A percentile compares a stretch with the other conserved stretches of the same genome.
phyloP scores from a whole-genome alignment of 148 eudicot genomes.

The Polygonum maritimum region DNA sequence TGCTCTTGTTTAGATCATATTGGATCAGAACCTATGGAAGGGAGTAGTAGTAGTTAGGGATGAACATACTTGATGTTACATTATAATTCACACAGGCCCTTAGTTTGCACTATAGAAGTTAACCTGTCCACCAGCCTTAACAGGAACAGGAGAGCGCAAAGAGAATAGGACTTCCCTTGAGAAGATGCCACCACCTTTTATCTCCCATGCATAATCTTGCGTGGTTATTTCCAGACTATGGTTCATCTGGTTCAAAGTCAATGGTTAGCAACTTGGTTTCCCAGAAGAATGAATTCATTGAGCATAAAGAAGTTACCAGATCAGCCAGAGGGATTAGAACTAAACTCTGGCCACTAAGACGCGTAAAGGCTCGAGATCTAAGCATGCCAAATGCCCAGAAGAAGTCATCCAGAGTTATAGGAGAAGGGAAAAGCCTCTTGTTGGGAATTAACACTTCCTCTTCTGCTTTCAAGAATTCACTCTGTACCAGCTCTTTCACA shows the following conservation, averaged over 20 bases:
- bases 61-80: not conserved
- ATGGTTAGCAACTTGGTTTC: not conserved
- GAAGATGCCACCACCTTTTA: constrained; percentile 90
- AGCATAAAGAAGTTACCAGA: constrained; percentile 35
- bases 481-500: constrained; percentile 72
- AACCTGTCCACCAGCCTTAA: constrained; percentile 24
- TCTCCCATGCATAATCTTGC: constrained; percentile 71
- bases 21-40: constrained; percentile 64
- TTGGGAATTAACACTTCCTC: constrained; percentile 58
- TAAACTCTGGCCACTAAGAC: constrained; percentile 74
- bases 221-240: constrained; percentile 66
- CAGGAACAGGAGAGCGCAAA: constrained; percentile 51
- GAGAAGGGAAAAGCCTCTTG: constrained; percentile 69
- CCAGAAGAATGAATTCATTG: not conserved
- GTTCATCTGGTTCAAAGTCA: constrained; percentile 50
- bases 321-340: constrained; percentile 84
- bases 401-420: constrained; percentile 70
- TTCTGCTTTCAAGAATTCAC: constrained; percentile 68
- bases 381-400: constrained; percentile 97
- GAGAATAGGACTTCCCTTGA: constrained; percentile 76
- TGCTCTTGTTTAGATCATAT: constrained; percentile 77
- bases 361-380: constrained; percentile 90
- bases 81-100: too few relatives aligned
- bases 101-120: not conserved
- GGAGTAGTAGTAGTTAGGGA: not conserved